Evolutionary conservation across 306 rosid genomes (phyloP).

Genomic region (Ceratonia siliqua): DNA sequence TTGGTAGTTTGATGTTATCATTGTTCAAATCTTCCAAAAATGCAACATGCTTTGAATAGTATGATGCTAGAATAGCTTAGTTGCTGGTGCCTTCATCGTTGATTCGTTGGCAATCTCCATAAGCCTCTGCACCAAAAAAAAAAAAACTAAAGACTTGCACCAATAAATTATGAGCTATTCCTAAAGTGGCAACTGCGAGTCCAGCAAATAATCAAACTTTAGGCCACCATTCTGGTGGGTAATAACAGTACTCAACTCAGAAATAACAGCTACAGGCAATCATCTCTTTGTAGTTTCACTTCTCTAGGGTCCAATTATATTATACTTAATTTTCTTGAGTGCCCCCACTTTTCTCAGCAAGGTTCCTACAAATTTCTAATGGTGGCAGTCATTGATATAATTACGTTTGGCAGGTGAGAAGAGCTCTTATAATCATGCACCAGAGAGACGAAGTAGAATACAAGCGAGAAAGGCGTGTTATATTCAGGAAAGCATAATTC

Average conservation of each 20-base stretch:
- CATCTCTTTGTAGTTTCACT: not conserved
- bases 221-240: not conserved
- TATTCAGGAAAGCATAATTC: conserved; percentile 69
- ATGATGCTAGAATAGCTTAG: not conserved
- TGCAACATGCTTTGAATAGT: not conserved
- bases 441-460: conserved; percentile 99
- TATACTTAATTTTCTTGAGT: not conserved
- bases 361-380: not conserved
- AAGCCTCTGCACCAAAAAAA: not conserved
- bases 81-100: not conserved
- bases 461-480: conserved; percentile 84
- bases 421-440: conserved; percentile 96
- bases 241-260: not conserved
- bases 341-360: not conserved
- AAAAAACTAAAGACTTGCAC: not conserved
- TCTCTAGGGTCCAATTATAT: conserved; percentile 3
- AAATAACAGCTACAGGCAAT: conserved; percentile 7
- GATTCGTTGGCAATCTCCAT: conserved; percentile 3
- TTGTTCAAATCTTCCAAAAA: conserved; percentile 23
- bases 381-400: conserved; percentile 7
- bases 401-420: conserved; percentile 73
- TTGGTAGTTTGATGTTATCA: not conserved
- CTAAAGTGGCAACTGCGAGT: not conserved
- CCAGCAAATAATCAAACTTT: not conserved
- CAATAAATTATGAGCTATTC: conserved; percentile 3